phyloP scores from a whole-genome alignment of 2,329 filamentous ascomycete genomes.

The Apiospora kogelbergensis region DNA sequence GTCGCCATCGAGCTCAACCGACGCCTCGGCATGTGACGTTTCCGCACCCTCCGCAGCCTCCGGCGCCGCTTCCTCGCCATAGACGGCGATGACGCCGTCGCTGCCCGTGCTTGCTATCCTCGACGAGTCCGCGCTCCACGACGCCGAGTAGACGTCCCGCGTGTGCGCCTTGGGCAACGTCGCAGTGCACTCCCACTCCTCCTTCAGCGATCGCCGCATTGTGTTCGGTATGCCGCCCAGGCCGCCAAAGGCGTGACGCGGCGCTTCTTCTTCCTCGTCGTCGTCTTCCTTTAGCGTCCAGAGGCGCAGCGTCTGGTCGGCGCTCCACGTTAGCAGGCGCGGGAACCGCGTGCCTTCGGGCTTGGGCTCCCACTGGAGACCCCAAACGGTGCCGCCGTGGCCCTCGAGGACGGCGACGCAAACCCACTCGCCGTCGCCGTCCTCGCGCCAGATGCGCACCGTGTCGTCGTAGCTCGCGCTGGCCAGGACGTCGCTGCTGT shows the following conservation, averaged over 20 bases:
- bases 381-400: conserved; percentile 88
- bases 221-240: conserved; percentile 80
- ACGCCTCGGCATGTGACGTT: conserved; percentile 22
- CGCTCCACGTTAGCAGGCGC: conserved; percentile 78
- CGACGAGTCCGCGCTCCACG: conserved; percentile 79
- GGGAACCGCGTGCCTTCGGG: conserved; percentile 46
- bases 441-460: conserved; percentile 84
- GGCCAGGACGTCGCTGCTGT: conserved; percentile 72
- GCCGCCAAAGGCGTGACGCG: conserved; percentile 34
- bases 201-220: conserved; percentile 74
- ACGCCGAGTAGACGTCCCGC: conserved; percentile 78
- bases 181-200: conserved; percentile 80
- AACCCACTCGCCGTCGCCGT: conserved; percentile 86
- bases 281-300: conserved; percentile 68
- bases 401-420: conserved; percentile 81
- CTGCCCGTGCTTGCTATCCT: conserved; percentile 85
- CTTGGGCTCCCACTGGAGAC: conserved; percentile 67
- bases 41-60: conserved; percentile 13
- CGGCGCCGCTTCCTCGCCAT: conserved; percentile 49
- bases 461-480: conserved; percentile 95
- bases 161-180: conserved; percentile 75
- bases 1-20: conserved; percentile 32
- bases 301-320: conserved; percentile 76
- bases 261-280: conserved; percentile 34
- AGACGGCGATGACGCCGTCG: conserved; percentile 79